Base-by-base conservation (phyloP, 2,329 filamentous ascomycete genomes). In the Colletotrichum sp. region DNA sequence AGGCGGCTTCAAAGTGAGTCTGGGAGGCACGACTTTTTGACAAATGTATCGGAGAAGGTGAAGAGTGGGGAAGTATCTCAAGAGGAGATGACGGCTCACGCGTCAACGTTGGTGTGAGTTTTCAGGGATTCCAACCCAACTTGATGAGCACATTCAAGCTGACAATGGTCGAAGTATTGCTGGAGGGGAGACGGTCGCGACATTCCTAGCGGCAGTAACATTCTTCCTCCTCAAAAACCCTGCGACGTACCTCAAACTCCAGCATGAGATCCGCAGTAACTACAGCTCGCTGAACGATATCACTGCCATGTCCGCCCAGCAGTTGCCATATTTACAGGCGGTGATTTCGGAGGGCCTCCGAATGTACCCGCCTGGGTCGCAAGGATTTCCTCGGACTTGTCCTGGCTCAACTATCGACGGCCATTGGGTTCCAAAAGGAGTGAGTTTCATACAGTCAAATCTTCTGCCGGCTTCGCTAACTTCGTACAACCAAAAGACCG, bases 331-430 rank as follows among this genome's bases (percentile, higher is more conserved):
- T 80, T 85, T 92, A 78, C 90, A 91, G 81, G 90, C 90, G 1
- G 90, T 90, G 64, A 83, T 92, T 15, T 89, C 88, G 48, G 90
- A 92, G 80, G 86, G 88, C 3, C 87, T 92, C 83, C 88, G 90
- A 6, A 82, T 92, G 72, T 87, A 89, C 13, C 90, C 90, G 0
- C 89, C 90, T 1, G 72, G 72, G 6, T 71, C 67, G 2, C 72
- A 74, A 32, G 72, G 72, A 1, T 74, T 74, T n/a, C 72, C 72
- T 9, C 30, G 72, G 7, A 16, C 65, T 5, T 74, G 44, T 2
- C 32, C 67, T 7, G 72, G 72, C 2, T 18, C 44, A 24, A 28
- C 26, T 6, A 57, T 74, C 13, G 52, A 57, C 59, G 60, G 48
- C 6, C 7, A 18, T 3, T 65, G 55, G 16, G 72, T 75, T 5